phyloP scores from a whole-genome alignment of 2,329 filamentous ascomycete species.

The Calonectria pauciramosa region DNA sequence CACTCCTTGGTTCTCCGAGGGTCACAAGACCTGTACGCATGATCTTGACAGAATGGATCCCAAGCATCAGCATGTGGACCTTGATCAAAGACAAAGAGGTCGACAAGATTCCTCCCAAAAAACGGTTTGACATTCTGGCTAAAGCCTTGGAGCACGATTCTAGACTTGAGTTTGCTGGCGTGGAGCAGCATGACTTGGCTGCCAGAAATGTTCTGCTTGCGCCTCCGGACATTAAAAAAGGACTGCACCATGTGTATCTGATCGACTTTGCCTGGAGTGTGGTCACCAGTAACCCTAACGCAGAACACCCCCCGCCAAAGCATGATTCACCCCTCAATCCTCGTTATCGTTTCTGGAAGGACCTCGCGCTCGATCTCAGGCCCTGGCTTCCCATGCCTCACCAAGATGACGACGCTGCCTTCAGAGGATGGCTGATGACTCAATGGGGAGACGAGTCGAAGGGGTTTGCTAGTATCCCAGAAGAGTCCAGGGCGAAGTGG shows the following conservation, averaged over 20 bases:
- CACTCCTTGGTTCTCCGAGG: background rate
- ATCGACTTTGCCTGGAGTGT: background rate
- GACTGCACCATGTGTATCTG: background rate
- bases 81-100: background rate
- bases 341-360: background rate
- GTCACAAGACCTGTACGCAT: background rate
- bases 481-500: background rate
- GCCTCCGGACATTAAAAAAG: background rate
- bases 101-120: background rate
- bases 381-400: background rate
- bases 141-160: background rate
- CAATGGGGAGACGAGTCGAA: background rate
- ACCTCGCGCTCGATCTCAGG: background rate
- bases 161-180: background rate
- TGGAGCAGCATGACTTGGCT: background rate
- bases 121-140: background rate
- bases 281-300: background rate
- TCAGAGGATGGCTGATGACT: background rate
- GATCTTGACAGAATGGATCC: background rate
- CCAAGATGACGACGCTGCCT: background rate
- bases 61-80: background rate
- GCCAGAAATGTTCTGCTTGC: background rate
- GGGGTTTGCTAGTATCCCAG: background rate
- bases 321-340: background rate
- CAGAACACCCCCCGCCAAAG: background rate